Percentiles rank a stretch among this genome's conserved stretches.
These are phyloP conservation scores for Paramecium caudatum DNA, from an alignment of 73 alveolate genomes.

Conservation along the genomic window DNA sequence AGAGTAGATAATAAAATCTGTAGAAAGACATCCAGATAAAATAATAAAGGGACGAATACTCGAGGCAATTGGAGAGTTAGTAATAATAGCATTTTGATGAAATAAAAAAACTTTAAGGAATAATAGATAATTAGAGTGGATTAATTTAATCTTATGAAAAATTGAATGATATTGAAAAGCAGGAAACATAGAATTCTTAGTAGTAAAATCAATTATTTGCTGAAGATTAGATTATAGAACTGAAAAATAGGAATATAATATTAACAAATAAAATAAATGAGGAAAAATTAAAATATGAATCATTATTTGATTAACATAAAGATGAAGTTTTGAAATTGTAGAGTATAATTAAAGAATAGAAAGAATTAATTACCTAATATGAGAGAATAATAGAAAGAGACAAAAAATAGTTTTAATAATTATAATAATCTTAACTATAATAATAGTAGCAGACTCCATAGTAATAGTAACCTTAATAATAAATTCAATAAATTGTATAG, in stretches of 20 bases:
- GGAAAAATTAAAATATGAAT: constrained; percentile 1
- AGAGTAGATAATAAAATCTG: constrained; percentile 16
- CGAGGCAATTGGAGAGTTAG: not conserved
- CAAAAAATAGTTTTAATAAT: not conserved
- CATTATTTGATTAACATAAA: constrained; percentile 17
- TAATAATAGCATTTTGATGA: constrained; percentile 5
- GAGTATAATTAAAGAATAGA: constrained; percentile 28
- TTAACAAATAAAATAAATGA: not conserved
- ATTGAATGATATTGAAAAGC: constrained; percentile 18
- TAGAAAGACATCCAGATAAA: not conserved
- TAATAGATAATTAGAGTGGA: constrained; percentile 37
- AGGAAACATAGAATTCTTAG: not conserved
- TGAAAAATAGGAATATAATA: constrained; percentile 35
- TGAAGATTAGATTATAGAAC: constrained; percentile 56
- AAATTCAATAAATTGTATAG: not conserved
- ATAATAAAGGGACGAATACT: constrained; percentile 12
- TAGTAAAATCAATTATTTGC: not conserved
- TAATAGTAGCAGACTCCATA: not conserved
- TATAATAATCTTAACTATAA: not conserved
- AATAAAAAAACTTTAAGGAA: not conserved
- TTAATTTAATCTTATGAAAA: constrained; percentile 55
- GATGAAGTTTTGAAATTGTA: constrained; percentile 37
- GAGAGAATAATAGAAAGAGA: constrained; percentile 65
- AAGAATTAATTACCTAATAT: constrained; percentile 23
- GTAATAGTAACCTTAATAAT: not conserved